phyloP scores from a whole-genome alignment of 2,329 filamentous ascomycete species.

The Cordyceps tenuipes region DNA sequence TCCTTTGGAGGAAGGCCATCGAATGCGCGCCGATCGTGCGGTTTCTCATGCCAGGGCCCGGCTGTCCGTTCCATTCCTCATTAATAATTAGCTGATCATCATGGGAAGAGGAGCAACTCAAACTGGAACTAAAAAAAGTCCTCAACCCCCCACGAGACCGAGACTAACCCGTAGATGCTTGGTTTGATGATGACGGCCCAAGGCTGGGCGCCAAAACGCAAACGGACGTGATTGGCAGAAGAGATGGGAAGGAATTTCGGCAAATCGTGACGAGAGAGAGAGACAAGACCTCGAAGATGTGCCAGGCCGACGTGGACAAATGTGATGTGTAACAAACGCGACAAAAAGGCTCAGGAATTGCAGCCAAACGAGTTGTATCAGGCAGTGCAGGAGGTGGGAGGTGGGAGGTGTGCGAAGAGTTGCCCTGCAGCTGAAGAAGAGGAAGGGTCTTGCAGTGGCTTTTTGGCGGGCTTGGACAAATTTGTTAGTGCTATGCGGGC shows the following conservation, averaged over 20 bases:
- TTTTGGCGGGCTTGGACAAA: background rate
- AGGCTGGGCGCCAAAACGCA: background rate
- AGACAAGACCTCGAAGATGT: background rate
- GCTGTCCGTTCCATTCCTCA: background rate
- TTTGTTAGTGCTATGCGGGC: background rate
- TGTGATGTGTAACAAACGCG: conserved; percentile 3
- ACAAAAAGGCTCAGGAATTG: background rate
- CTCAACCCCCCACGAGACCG: background rate
- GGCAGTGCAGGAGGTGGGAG: no score
- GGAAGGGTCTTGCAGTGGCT: background rate
- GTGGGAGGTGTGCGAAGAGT: background rate
- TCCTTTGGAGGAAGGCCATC: background rate
- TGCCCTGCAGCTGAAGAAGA: background rate
- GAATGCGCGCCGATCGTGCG: background rate
- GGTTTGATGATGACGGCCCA: background rate
- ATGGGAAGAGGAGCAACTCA: no score
- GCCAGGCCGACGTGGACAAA: background rate
- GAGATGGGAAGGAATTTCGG: background rate
- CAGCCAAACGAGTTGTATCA: background rate
- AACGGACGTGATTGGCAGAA: background rate
- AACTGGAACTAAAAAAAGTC: background rate
- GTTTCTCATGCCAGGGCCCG: background rate
- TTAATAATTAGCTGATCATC: background rate
- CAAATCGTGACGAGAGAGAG: background rate
- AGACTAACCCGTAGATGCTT: background rate